Evolutionary conservation across 768 basidiomycete species (phyloP).

Genomic region (Pleurotus cornucopiae): DNA sequence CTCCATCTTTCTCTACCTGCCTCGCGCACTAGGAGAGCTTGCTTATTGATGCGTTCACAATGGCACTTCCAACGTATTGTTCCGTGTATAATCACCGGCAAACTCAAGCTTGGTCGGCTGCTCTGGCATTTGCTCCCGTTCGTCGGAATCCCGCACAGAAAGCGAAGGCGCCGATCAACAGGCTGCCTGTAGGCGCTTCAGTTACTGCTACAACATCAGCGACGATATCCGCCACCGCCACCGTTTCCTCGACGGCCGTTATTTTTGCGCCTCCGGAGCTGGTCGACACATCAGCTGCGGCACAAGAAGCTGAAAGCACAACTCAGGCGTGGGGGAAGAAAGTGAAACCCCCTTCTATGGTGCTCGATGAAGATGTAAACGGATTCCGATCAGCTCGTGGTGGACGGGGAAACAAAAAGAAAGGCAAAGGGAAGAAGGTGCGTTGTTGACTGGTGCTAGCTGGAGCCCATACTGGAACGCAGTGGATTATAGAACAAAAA

Average conservation of each 20-base stretch:
- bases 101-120: conserved; percentile 79
- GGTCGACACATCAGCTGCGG: conserved; percentile 30
- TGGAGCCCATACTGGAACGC: conserved; percentile 5
- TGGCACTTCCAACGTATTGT: conserved; percentile 19
- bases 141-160: conserved; percentile 58
- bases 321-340: conserved; percentile 81
- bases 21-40: conserved; percentile 40
- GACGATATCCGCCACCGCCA: conserved; percentile 10
- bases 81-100: conserved; percentile 19
- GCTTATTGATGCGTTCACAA: conserved; percentile 52
- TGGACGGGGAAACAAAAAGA: conserved; percentile 30
- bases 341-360: conserved; percentile 87
- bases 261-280: conserved; percentile 68
- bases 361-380: conserved; percentile 85
- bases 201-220: conserved; percentile 26
- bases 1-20: conserved; percentile 44
- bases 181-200: conserved; percentile 62
- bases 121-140: conserved; percentile 84
- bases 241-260: conserved; percentile 54
- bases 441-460: conserved; percentile 1
- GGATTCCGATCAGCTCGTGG: conserved; percentile 65
- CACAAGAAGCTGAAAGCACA: conserved; percentile 24
- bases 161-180: conserved; percentile 45
- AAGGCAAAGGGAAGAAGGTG: conserved; percentile 65
- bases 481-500: conserved; percentile 51